Base-by-base conservation (phyloP, 2,329 filamentous ascomycete species). In the Sarocladium oryzae region DNA sequence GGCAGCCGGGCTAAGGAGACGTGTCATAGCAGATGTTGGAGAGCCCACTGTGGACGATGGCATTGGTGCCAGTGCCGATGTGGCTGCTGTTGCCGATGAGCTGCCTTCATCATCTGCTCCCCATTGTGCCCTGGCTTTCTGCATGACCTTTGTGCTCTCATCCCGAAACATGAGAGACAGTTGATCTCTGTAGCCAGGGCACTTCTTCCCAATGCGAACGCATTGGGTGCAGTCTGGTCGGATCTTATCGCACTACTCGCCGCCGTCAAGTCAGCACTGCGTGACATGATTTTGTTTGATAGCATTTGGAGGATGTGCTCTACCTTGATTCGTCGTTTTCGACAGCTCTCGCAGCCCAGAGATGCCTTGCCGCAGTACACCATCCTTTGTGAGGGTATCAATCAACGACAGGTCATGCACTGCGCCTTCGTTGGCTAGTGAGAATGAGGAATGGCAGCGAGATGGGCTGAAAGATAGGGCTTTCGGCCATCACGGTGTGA, bases 131-230 rank as follows among this genome's bases (percentile, higher is more conserved):
- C 78, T 75, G 18, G 76, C 76, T 60, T 81, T 84, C 55, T 74
- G 74, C 23, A 80, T 77, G 41, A 84, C 80, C 58, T 82, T 79
- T 57, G 71, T 77, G 58, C 78, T 84, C 65, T 85, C 81, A 66
- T 85, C 81, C 33, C 81, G 78, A 61, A 85, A 85, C 75, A 85
- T 78, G 52, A 85, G 69, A 28, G 80, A 81, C 30, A 84, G 66
- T 62, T 82, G 78, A 56, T 85, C 81, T 56, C 82, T 74, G 58
- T 85, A 85, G 6, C 82, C 82, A 18, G 81, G 79, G 57, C 82
- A 85, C 58, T 69, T 74, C 63, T 81, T 79, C 59, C 75, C 73
- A 41, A 80, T 74, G 36, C 80, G 78, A 40, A 76, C 68, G 60
- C 82, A 85, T 69, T 85, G 81, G 21, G 79, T 79, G 59, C 82